Evolutionary conservation across 306 rosid species (phyloP), one percentile per base, ranked within the genome.

Genomic region (Dryas drummondii): DNA sequence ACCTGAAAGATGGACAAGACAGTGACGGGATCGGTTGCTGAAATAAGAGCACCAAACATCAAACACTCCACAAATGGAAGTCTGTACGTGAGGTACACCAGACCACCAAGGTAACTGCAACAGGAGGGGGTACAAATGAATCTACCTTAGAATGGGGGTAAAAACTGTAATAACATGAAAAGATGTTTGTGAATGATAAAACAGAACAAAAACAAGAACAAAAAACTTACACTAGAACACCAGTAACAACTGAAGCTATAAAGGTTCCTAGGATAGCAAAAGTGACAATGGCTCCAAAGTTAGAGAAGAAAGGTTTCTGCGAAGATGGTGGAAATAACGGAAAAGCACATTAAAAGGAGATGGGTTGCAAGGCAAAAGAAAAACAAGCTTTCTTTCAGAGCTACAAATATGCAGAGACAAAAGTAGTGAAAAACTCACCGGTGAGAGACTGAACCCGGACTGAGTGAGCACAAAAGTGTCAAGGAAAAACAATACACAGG

Each of bases 1-100:
- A 94, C 99, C 97, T 94, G 99, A 83, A 94, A 94, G 82, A 94
- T 92, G 87, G 99, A 92, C 78, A 94, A 79, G 58, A 94, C 99
- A 42, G 99, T 94, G 76, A 94, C 99, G 7, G 99, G 97, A 83
- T 94, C 99, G 0, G 99, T 94, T 51, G 99, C 99, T 41, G 98
- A 94, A 85, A 94, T 94, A 78, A 94, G 97, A 80, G 99, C 90
- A 63, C 99, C 99, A 75, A 94, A 94, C 99, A 94, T 94, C 76
- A 94, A 85, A 86, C 99, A 92, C 82, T 94, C 99, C 49, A 92
- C 98, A n/a, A 94, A 90, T 16, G 99, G 99, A 71, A 94, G 96
- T 82, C 77, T 87, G 82, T 90, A 94, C 93, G 93, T 94, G 82
- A 94, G 91, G 85, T 66, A 92, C 59, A 76, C 58, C 78, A 94